These are phyloP conservation scores for Blastocystis sp. DNA, from an alignment of 352 stramenopile genomes.

Conservation along the genomic window DNA sequence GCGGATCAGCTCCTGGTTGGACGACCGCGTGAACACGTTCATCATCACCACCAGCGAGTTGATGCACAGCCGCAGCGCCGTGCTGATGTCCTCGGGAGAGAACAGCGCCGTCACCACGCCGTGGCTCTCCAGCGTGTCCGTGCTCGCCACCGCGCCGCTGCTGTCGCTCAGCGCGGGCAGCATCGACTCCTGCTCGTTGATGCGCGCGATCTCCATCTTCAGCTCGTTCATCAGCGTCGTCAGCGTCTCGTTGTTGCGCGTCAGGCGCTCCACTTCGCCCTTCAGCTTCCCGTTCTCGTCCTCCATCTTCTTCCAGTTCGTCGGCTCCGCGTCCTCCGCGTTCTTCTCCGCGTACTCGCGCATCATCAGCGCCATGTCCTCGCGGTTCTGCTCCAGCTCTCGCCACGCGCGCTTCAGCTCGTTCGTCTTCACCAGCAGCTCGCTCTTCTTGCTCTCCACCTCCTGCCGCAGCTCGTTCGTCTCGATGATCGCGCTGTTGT, in stretches of 20 bases:
- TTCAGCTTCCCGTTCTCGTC: constrained; percentile 58
- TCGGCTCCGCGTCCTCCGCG: background rate
- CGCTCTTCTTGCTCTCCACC: constrained; percentile 17
- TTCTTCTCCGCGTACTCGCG: constrained; percentile 51
- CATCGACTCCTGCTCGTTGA: constrained; percentile 38
- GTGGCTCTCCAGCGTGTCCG: constrained; percentile 58
- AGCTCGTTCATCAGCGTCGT: constrained; percentile 58
- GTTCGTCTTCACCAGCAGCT: constrained; percentile 54
- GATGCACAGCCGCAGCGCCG: constrained; percentile 40
- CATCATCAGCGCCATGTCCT: constrained; percentile 67
- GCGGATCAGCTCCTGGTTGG: constrained; percentile 20
- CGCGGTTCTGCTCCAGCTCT: constrained; percentile 55
- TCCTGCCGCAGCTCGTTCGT: constrained; percentile 59
- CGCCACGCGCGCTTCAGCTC: constrained; percentile 40
- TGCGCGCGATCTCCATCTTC: constrained; percentile 53
- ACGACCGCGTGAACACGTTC: constrained; percentile 16
- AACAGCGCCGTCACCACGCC: constrained; percentile 16
- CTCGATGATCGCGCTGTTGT: constrained; percentile 60
- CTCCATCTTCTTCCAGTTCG: constrained; percentile 52
- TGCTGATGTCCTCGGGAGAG: constrained; percentile 25
- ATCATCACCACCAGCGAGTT: constrained; percentile 47
- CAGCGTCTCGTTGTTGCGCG: constrained; percentile 40
- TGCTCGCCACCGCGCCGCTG: background rate
- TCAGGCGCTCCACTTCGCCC: constrained; percentile 48
- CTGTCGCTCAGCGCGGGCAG: background rate